Percentiles rank a stretch among this genome's conserved stretches.
phyloP scores from a whole-genome alignment of 768 basidiomycete genomes.

The Coprinopsis sp. region DNA sequence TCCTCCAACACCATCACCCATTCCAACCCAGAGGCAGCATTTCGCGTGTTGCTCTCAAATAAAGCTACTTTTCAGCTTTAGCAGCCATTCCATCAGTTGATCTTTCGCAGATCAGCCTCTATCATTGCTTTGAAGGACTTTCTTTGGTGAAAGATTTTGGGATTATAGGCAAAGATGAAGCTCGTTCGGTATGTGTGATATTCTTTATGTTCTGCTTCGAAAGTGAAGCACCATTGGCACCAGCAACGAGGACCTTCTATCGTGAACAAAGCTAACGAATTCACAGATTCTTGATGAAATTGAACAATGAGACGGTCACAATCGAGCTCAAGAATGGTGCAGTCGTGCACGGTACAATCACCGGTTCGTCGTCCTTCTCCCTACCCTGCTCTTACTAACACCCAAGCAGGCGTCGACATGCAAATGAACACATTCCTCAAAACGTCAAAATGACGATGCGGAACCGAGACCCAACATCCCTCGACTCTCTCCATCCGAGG shows the following conservation, averaged over 20 bases:
- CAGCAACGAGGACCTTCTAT: slow-evolving; percentile 5
- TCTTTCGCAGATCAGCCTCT: neutral
- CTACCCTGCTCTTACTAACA: slow-evolving; percentile 1
- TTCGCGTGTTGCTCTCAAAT: no score
- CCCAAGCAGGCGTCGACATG: slow-evolving; percentile 86
- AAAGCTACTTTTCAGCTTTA: neutral
- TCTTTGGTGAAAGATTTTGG: neutral
- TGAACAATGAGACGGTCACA: slow-evolving; percentile 99
- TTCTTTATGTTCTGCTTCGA: slow-evolving; percentile 11
- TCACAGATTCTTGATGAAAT: slow-evolving; percentile 96
- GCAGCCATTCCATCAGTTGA: neutral
- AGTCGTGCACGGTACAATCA: slow-evolving; percentile 93
- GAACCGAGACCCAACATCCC: slow-evolving; percentile 79
- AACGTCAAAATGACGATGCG: slow-evolving; percentile 93
- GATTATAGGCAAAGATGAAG: slow-evolving; percentile 51
- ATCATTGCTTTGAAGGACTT: neutral
- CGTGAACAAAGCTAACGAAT: slow-evolving; percentile 5
- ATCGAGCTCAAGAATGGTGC: slow-evolving; percentile 98
- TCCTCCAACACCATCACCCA: no score
- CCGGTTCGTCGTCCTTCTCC: slow-evolving; percentile 51
- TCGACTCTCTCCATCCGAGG: slow-evolving; percentile 95
- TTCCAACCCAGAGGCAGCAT: no score
- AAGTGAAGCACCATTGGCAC: no score
- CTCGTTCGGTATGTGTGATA: slow-evolving; percentile 61
- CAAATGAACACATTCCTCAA: slow-evolving; percentile 99